Base-by-base conservation (phyloP, 495 filamentous ascomycete genomes). In the Saxophila tyrrhenica region DNA sequence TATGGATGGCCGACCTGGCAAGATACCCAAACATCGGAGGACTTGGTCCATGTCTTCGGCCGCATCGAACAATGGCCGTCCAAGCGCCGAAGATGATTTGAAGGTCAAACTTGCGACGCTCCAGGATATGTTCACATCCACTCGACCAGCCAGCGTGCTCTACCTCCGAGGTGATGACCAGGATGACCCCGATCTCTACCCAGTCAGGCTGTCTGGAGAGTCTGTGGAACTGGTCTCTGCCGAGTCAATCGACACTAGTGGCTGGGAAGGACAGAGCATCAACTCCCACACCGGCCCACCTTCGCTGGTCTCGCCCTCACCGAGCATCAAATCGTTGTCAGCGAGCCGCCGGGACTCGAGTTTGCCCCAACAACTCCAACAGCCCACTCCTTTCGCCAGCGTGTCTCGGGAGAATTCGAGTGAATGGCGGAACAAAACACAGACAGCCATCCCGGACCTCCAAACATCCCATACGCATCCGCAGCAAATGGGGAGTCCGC, bases 101-200 rank as follows among this genome's bases (percentile, higher is more conserved):
- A 86, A 94, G 55, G 73, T 79, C 55, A 95, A 94, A 67, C 73
- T 96, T 17, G 78, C 81, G 45, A 83, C 80, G 24, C 77, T 94
- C 64, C 86, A 95, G 64, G 91, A 94, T 60, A 97, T 97, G 92
- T 95, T 96, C 65, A 88, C 85, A 11, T 95, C 89, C 45, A 94
- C 89, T 1, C 78, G 87, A 13, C 82, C 88, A 2, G 80, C 89
- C 22, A 96, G 89, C 67, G 73, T 91, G 11, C 73, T 98, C 21
- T 87, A 85, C 60, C 78, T 98, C 16, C 80, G 82, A 39, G 94
- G 89, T 48, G 83, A 86, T 1, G 86, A 89, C 21, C 68, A 78
- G 15, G 92, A 98, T 63, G 92, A 98, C 62, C 89, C 90, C 1
- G 94, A 97, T 68, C 65, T 84, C 16, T 84, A 85, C 62, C 92